phyloP scores from a whole-genome alignment of 2,329 filamentous ascomycete species.

The Botryotinia globosa region DNA sequence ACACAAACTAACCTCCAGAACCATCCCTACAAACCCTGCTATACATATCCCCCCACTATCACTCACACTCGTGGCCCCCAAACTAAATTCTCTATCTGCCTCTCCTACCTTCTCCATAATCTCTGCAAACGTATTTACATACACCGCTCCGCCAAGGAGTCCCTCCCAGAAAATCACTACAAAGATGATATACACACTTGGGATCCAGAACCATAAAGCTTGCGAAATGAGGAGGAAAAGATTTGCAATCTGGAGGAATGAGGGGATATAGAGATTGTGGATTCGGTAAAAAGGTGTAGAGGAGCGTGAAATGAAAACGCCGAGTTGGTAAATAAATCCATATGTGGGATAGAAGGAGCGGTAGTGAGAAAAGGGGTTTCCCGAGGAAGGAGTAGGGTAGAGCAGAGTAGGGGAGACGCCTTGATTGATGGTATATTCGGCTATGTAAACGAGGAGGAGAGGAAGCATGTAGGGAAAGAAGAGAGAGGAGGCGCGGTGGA shows the following conservation, averaged over 20 bases:
- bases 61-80: slow-evolving; percentile 86
- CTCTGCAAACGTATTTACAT: slow-evolving; percentile 93
- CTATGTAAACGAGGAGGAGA: slow-evolving; percentile 85
- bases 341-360: slow-evolving; percentile 94
- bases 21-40: slow-evolving; percentile 80
- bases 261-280: slow-evolving; percentile 76
- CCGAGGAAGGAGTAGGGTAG: slow-evolving; percentile 78
- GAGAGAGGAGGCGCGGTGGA: slow-evolving; percentile 66
- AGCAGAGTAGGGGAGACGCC: slow-evolving; percentile 86
- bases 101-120: slow-evolving; percentile 79
- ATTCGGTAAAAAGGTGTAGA: slow-evolving; percentile 85
- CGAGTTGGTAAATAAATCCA: slow-evolving; percentile 88
- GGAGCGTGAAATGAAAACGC: slow-evolving; percentile 91
- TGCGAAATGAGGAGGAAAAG: slow-evolving; percentile 71
- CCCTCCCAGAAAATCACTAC: slow-evolving; percentile 91
- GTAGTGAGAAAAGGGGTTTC: slow-evolving; percentile 75
- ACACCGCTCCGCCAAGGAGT: slow-evolving; percentile 83
- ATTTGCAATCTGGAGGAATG: slow-evolving; percentile 78
- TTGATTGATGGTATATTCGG: slow-evolving; percentile 97
- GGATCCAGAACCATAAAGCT: slow-evolving; percentile 76
- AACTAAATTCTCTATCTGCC: slow-evolving; percentile 83
- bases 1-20: slow-evolving; percentile 78
- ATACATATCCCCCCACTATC: slow-evolving; percentile 89
- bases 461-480: slow-evolving; percentile 86
- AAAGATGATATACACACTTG: slow-evolving; percentile 83